Evolutionary conservation across 2,329 filamentous ascomycete genomes (phyloP).

Genomic region (Fusarium chaquense): DNA sequence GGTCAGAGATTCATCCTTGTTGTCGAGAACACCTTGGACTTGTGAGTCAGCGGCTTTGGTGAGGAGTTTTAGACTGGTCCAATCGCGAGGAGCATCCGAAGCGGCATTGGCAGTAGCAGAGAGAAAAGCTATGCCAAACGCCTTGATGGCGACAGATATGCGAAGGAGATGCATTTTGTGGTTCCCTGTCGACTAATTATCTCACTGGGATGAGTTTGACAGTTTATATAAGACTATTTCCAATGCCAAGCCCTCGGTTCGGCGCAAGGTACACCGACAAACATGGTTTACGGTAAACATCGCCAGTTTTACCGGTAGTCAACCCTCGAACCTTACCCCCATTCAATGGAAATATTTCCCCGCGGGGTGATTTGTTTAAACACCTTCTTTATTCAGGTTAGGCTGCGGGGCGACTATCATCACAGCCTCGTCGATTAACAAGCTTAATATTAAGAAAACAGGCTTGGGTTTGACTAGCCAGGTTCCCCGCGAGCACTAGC

Average conservation of each 20-base stretch:
- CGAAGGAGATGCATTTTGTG: background rate
- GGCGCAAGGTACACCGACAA: conserved; percentile 15
- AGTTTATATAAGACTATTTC: conserved; percentile 3
- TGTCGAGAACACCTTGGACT: background rate
- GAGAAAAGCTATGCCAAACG: background rate
- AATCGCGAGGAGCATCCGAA: background rate
- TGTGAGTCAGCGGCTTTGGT: conserved; percentile 9
- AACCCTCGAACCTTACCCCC: background rate
- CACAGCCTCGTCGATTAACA: conserved; percentile 1
- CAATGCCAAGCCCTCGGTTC: conserved; percentile 26
- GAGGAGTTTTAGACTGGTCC: conserved; percentile 11
- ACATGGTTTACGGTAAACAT: conserved; percentile 6
- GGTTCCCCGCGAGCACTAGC: background rate
- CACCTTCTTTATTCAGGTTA: conserved; percentile 11
- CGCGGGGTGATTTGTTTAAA: background rate
- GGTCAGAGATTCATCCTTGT: conserved; percentile 9
- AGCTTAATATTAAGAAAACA: conserved; percentile 18
- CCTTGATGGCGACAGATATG: background rate
- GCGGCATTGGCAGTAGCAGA: background rate
- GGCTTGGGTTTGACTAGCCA: background rate
- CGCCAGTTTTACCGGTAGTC: background rate
- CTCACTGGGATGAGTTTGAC: background rate
- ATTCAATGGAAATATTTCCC: conserved; percentile 2
- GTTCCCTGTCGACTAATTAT: background rate
- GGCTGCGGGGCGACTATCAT: background rate